phyloP scores from a whole-genome alignment of 164 flowering plant species.

The Warburgia ugandensis region DNA sequence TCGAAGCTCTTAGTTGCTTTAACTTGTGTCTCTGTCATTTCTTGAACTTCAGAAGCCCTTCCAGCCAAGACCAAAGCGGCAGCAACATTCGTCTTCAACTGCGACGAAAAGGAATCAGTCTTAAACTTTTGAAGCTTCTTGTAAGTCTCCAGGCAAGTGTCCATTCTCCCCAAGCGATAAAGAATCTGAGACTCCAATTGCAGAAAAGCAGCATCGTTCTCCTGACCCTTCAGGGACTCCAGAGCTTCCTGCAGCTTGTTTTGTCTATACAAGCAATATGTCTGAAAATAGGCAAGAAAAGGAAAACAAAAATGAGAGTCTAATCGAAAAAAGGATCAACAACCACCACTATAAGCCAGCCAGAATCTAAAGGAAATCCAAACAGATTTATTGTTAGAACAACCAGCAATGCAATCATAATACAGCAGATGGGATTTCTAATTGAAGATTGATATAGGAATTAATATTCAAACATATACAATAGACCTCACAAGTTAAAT shows the following conservation, averaged over 20 bases:
- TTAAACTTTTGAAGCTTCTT: constrained; percentile 67
- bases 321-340: not conserved
- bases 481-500: no score
- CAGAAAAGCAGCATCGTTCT: constrained; percentile 45
- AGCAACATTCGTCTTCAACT: constrained; percentile 49
- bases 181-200: constrained; percentile 81
- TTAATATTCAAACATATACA: no score
- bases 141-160: constrained; percentile 65
- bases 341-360: no score
- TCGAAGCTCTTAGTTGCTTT: constrained; percentile 87
- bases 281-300: constrained; percentile 28
- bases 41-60: constrained; percentile 75
- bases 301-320: not conserved
- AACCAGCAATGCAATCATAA: no score
- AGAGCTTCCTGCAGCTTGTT: constrained; percentile 83
- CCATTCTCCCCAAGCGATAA: constrained; percentile 68
- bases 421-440: no score
- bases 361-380: no score
- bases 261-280: constrained; percentile 89
- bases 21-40: constrained; percentile 50
- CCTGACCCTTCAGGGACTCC: constrained; percentile 46
- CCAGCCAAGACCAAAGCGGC: constrained; percentile 79
- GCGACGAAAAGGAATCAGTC: constrained; percentile 44
- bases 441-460: no score
- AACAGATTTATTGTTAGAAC: no score